Evolutionary conservation across 306 rosid genomes (phyloP).

Genomic region (Pueraria montana): DNA sequence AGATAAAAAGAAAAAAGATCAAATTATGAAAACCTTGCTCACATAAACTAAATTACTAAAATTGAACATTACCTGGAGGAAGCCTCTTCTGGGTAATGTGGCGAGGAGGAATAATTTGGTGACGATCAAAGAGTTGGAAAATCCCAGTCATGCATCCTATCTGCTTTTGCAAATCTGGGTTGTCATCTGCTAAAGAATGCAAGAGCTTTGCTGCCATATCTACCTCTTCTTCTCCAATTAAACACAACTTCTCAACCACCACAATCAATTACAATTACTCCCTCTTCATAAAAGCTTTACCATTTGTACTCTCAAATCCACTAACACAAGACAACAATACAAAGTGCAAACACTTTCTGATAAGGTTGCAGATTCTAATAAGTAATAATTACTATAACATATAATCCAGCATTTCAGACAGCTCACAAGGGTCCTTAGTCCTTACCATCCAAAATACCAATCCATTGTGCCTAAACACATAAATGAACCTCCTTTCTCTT

Average conservation of each 20-base stretch:
- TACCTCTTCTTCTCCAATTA: constrained; percentile 41
- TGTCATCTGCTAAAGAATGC: constrained; percentile 83
- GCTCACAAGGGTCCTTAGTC: constrained; percentile 26
- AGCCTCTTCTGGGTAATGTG: constrained; percentile 65
- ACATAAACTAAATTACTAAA: not conserved
- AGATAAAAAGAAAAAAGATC: not conserved
- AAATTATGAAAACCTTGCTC: not conserved
- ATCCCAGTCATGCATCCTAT: constrained; percentile 88
- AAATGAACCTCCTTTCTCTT: constrained; percentile 34
- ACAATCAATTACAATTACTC: constrained; percentile 40
- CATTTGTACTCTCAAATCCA: constrained; percentile 41
- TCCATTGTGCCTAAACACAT: constrained; percentile 27
- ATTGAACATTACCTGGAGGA: constrained; percentile 59
- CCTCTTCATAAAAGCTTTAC: constrained; percentile 44
- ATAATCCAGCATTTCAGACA: constrained; percentile 44
- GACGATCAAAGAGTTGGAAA: constrained; percentile 79
- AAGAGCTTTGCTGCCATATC: constrained; percentile 83
- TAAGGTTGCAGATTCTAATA: constrained; percentile 25
- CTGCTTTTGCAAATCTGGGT: constrained; percentile 82
- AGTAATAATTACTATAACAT: not conserved
- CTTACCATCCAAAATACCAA: constrained; percentile 38
- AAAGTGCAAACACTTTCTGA: constrained; percentile 36
- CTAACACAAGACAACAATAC: constrained; percentile 42
- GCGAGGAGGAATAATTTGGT: constrained; percentile 58
- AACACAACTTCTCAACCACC: constrained; percentile 41